Evolutionary conservation across 495 filamentous ascomycete genomes (phyloP), one percentile per base, ranked within the genome.

Genomic region (Xylaria venustula): DNA sequence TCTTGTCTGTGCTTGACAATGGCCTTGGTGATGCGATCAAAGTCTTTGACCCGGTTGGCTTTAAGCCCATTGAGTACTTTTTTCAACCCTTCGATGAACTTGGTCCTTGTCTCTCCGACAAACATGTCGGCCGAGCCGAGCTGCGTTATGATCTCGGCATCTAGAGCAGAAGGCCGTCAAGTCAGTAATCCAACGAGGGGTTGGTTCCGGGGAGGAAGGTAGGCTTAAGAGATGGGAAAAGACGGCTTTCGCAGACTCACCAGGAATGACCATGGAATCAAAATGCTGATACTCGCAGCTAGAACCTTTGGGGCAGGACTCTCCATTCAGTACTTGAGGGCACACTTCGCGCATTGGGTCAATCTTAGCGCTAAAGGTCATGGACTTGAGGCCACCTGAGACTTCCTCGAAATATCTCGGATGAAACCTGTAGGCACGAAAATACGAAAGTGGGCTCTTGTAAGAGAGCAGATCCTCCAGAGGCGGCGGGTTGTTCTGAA

Each of bases 281-380:
- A 93, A 91, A 77, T 98, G 95, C 75, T 97, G 93, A 64, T 79
- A 84, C 57, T 85, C 74, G 64, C 78, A 82, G 66, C 88, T 90
- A 37, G 78, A 80, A 17, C 75, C 73, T 66, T 91, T 85, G 61
- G 93, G 90, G 75, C 94, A 98, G 54, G 83, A 79, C 51, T 90
- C 88, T 32, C 87, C 89, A 34, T 80, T 77, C 62, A 89, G 71
- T 68, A 95, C 92, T 66, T 80, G 88, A 1, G 80, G 85, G 72
- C 94, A 98, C 19, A 98, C 58, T 49, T 81, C 82, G 61, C 81
- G 87, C 63, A 83, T 79, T 7, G 88, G 76, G 68, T 97, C 83
- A 71, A 98, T 93, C 56, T 84, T 85, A 73, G 93, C 87, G 72
- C 91, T 97, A 78, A 93, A 98, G 45, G 91, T 97, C 81, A 95